Base-by-base conservation (phyloP, 345 rosid species). In the Eucalyptus tenuipes region DNA sequence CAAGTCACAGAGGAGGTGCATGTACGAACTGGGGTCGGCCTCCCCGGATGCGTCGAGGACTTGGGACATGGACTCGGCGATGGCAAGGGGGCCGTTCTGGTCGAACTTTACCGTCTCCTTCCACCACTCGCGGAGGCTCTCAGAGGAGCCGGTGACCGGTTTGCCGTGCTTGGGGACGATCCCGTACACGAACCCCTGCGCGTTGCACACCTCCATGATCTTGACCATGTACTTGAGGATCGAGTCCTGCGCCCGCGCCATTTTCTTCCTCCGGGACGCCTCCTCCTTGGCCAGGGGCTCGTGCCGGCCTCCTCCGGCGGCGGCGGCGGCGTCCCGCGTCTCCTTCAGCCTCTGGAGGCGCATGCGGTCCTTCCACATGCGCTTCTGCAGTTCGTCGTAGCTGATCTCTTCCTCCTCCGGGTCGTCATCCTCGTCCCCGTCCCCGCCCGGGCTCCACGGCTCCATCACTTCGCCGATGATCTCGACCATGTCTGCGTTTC, bases 161-260 rank as follows among this genome's bases (percentile, higher is more conserved):
- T 95, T 97, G 6, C 98, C 97, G 33, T 92, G 93, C 48, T 97
- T 95, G 10, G 97, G 94, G 33, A 97, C 92, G 50, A 97, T 96
- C 27, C 98, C 96, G 82, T 93, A 95, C 7, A 96, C 95, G 44
- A 96, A 95, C 3, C 98, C 98, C 87, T 89, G 91, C 5, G 89
- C 96, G 29, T 94, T 94, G 89, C 97, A 95, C 10, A 94, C 93
- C 44, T 95, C 97, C 97, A 94, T 96, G 88, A 94, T 96, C 93
- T 94, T 97, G 87, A 92, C 93, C 97, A 93, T 95, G 92, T 94
- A 93, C 88, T 94, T 94, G 71, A 96, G 93, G 88, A 96, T 92
- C 3, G 95, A 93, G 88, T 93, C 98, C 88, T 96, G 97, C 45
- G 97, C 92, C 44, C 95, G 87, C 1, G 93, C 93, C 96, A 87